Base-by-base conservation (phyloP, 306 rosid genomes). In the Castanospermum australe region DNA sequence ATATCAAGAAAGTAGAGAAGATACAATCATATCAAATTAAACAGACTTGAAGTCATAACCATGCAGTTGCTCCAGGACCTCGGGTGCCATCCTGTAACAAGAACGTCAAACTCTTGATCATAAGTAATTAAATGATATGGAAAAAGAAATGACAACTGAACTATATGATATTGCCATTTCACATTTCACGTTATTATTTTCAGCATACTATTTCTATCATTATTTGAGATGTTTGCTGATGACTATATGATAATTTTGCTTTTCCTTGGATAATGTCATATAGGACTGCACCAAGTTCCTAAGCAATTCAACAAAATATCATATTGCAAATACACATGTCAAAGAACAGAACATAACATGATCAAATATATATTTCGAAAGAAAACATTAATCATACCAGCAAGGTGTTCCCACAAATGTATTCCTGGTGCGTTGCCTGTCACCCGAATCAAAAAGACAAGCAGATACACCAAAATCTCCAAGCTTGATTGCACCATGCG, bases 361-460 rank as follows among this genome's bases (percentile, higher is more conserved):
- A 36, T 24, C 67, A 55, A 38, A 69, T 15, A 70, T 54, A 51
- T 20, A 59, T 30, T 60, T 33, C 11, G 33, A 42, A 24, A 55
- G 7, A 33, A 25, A 30, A 66, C 9, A n/a, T 57, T 14, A 48
- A 67, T 25, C 73, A 76, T 86, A 92, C 97, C 99, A 92, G 87
- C 98, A 95, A 71, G 99, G 99, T 8, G 99, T 92, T 71, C 98
- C 99, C 1, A 95, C 99, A 74, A 95, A 95, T 50, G 99, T 95
- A 70, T 91, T 95, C 79, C 98, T 73, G 28, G 88, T 69, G 32
- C 98, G 90, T 54, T 91, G 98, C 83, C 98, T 81, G 75, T 93
- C 98, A 73, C 99, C 98, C 7, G 97, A 92, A 86, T 95, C 96
- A 64, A 90, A 95, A 74, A 93, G 98, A 76, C 93, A 95, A 73